These are phyloP conservation scores for Verticillium zaregamsianum DNA, from an alignment of 2,329 filamentous ascomycete genomes.

Conservation along the genomic window DNA sequence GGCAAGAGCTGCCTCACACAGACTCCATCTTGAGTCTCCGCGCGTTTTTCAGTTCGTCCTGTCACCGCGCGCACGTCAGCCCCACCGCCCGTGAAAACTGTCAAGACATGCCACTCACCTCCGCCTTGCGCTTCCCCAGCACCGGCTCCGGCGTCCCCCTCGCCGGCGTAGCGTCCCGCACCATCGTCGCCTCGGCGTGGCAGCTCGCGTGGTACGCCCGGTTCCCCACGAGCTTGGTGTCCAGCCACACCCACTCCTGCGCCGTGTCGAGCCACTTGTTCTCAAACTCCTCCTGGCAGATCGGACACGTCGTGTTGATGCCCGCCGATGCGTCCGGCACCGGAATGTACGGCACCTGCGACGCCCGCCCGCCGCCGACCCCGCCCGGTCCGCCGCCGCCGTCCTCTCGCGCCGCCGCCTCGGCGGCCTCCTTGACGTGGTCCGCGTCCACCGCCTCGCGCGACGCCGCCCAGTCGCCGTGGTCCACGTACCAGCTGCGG, in stretches of 20 bases:
- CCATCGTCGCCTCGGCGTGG: slow-evolving; percentile 74
- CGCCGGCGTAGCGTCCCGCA: slow-evolving; percentile 45
- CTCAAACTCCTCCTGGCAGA: slow-evolving; percentile 94
- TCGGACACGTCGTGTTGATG: slow-evolving; percentile 77
- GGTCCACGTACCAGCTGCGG: slow-evolving; percentile 91
- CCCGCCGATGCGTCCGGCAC: slow-evolving; percentile 76
- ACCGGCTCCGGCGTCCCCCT: slow-evolving; percentile 60
- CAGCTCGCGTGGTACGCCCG: slow-evolving; percentile 89
- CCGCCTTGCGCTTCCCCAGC: slow-evolving; percentile 71
- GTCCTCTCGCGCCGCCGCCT: slow-evolving; percentile 11
- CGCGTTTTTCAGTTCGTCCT: slow-evolving; percentile 25
- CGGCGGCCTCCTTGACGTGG: slow-evolving; percentile 30
- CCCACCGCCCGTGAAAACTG: neutral
- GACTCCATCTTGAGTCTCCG: slow-evolving; percentile 24
- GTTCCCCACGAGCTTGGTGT: slow-evolving; percentile 72
- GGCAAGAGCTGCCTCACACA: neutral
- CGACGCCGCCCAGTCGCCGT: slow-evolving; percentile 77
- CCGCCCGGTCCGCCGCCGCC: neutral
- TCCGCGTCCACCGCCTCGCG: slow-evolving; percentile 73
- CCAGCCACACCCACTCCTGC: slow-evolving; percentile 96
- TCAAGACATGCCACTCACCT: slow-evolving; percentile 39
- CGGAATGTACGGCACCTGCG: slow-evolving; percentile 65
- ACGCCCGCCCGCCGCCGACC: neutral
- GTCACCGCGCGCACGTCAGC: slow-evolving; percentile 19
- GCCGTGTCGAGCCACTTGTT: slow-evolving; percentile 88